These are phyloP conservation scores for Fusarium dimerum DNA, from an alignment of 2,329 filamentous ascomycete genomes.

Conservation along the genomic window DNA sequence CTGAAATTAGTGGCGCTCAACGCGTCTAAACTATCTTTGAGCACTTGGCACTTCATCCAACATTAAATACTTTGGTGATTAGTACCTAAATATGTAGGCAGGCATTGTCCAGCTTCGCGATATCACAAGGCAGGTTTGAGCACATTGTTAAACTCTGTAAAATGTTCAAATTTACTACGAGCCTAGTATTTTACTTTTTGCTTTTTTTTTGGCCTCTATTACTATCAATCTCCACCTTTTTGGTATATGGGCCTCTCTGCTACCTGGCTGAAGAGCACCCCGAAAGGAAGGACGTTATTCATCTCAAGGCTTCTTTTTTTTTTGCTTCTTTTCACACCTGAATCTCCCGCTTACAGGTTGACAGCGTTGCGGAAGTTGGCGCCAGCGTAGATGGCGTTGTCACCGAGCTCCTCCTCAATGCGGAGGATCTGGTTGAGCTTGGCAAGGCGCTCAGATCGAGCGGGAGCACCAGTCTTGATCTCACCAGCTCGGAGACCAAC, in stretches of 20 bases:
- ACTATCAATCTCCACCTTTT: constrained; percentile 25
- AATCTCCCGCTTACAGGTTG: constrained; percentile 67
- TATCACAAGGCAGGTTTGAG: too few species aligned
- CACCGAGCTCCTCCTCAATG: constrained; percentile 98
- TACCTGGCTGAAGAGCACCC: constrained; percentile 19
- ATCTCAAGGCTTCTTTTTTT: constrained; percentile 17
- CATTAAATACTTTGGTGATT: too few species aligned
- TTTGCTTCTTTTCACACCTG: constrained; percentile 7
- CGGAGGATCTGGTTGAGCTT: constrained; percentile 99
- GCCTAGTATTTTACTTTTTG: constrained; percentile 27
- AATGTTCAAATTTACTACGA: constrained; percentile 19
- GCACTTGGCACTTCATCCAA: too few species aligned
- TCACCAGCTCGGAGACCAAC: constrained; percentile 95
- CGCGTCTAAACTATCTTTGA: too few species aligned
- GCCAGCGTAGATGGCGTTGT: constrained; percentile 89
- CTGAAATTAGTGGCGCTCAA: too few species aligned
- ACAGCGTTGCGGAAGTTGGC: constrained; percentile 88
- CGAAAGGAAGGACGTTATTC: constrained; percentile 20
- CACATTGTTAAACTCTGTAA: constrained; percentile 18
- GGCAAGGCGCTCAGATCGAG: constrained; percentile 94
- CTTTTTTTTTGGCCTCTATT: constrained; percentile 28
- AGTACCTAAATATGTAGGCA: too few species aligned
- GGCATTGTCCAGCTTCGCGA: too few species aligned
- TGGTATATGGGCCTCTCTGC: constrained; percentile 27
- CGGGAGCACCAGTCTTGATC: constrained; percentile 98